These are phyloP conservation scores for Orbilia quercus DNA, from an alignment of 2,329 filamentous ascomycete species.

Conservation along the genomic window DNA sequence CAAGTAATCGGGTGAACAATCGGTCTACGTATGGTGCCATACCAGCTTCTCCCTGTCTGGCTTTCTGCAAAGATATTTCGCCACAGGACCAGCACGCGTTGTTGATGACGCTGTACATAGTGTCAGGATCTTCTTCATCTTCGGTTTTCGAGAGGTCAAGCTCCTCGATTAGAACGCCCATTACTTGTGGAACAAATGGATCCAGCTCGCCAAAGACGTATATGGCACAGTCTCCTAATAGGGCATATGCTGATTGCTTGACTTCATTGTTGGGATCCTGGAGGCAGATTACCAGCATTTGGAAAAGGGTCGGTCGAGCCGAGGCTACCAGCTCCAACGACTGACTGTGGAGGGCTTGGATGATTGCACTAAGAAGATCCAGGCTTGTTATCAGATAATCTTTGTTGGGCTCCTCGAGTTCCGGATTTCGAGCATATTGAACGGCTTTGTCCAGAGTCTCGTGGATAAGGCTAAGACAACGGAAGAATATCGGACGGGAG, in stretches of 20 bases:
- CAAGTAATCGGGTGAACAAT: conserved; percentile 79
- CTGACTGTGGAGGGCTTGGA: conserved; percentile 82
- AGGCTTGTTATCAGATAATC: conserved; percentile 96
- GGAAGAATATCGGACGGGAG: conserved; percentile 83
- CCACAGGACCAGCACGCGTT: conserved; percentile 98
- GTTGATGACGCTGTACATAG: conserved; percentile 91
- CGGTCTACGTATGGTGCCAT: conserved; percentile 82
- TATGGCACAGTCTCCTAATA: conserved; percentile 93
- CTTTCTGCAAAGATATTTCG: conserved; percentile 85
- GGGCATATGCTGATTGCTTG: conserved; percentile 91
- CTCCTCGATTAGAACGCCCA: conserved; percentile 86
- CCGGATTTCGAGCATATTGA: conserved; percentile 72
- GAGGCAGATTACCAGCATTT: conserved; percentile 90
- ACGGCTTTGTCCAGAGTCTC: conserved; percentile 85
- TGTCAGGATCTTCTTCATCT: conserved; percentile 82
- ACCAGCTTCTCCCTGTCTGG: conserved; percentile 66
- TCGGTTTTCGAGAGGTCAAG: conserved; percentile 72
- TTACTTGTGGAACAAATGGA: conserved; percentile 75
- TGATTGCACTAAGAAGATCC: conserved; percentile 89
- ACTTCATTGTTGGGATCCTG: conserved; percentile 89
- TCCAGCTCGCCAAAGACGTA: conserved; percentile 87
- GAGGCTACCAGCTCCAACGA: conserved; percentile 79
- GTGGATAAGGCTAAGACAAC: conserved; percentile 92
- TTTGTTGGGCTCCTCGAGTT: conserved; percentile 75
- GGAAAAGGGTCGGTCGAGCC: conserved; percentile 86